Evolutionary conservation across 495 filamentous ascomycete species (phyloP), one percentile per base, ranked within the genome.

Genomic region (Amphirosellinia nigrospora): DNA sequence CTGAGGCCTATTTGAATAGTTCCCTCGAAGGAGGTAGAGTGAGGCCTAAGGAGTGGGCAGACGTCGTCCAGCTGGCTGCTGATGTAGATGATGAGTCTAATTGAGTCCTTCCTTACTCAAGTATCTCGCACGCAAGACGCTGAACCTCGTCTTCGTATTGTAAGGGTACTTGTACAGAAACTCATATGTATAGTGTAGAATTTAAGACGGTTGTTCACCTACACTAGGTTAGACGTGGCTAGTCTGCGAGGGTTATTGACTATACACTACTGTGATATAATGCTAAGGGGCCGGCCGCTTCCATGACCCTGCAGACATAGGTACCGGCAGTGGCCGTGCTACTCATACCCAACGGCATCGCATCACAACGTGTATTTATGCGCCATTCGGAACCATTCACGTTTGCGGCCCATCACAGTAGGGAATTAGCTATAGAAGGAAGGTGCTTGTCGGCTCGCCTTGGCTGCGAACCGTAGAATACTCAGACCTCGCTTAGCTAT

Each of bases 1-100:
- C 83, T 0, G 93, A 97, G 82, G 74, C 72, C 64, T 84, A 80
- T 58, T 58, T 86, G 43, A 78, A 81, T 61, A 75, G 70, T 8
- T 65, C 46, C n/a, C 78, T 79, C 45, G 69, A 74, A 5, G 82
- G 81, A 0, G 83, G 83, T 0, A 75, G 84, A 62, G 66, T 71
- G 64, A 76, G 79, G 72, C 78, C 81, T 1, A 72, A 62, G 69
- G 79, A 78, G 50, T 86, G 84, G 84, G 75, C 70, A 13, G 83
- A 86, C 72, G 79, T 84, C 23, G 46, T 83, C 38, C 66, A 58
- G 46, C 48, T 81, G 39, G 81, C 77, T 53, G 75, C n/a, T 48
- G 71, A 62, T 23, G 45, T 69, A 3, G 45, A 53, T 11, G 26
- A 28, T 8, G 50, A 72, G 26, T 72, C 67, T n/a, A 30, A 36